phyloP scores from a whole-genome alignment of 768 basidiomycete species.

The Dentipellis sp. region DNA sequence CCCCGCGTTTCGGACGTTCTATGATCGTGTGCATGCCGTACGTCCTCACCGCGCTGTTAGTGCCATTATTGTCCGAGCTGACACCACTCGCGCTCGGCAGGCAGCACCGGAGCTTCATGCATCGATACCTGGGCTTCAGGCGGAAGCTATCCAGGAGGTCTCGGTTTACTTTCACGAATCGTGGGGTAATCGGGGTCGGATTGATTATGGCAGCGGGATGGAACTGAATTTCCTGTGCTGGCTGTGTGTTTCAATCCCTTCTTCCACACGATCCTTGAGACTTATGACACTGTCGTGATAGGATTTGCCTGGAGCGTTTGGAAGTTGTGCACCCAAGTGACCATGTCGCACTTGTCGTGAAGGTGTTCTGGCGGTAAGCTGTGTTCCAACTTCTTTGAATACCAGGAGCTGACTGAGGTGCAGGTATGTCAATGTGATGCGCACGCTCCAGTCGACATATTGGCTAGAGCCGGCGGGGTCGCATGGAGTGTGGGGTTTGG shows the following conservation, averaged over 20 bases:
- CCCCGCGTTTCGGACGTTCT: conserved; percentile 90
- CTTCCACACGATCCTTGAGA: not conserved
- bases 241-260: conserved; percentile 52
- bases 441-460: conserved; percentile 83
- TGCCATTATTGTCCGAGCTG: not conserved
- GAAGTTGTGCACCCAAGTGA: conserved; percentile 57
- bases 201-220: conserved; percentile 99
- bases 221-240: conserved; percentile 96
- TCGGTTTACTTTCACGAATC: conserved; percentile 74
- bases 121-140: conserved; percentile 45
- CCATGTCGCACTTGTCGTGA: conserved; percentile 65
- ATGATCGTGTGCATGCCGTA: conserved; percentile 73
- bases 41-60: conserved; percentile 8
- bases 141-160: conserved; percentile 56
- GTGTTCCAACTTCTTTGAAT: too few species aligned
- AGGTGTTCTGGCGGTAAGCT: conserved; percentile 78
- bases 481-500: conserved; percentile 95
- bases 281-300: conserved; percentile 23
- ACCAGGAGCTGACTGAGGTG: not conserved
- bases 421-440: conserved; percentile 73
- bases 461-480: conserved; percentile 99
- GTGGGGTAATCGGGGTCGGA: conserved; percentile 87
- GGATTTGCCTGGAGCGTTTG: conserved; percentile 72
- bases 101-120: conserved; percentile 36
- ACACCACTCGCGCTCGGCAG: not conserved